These are phyloP conservation scores for Ascochyta koolunga DNA, from an alignment of 2,329 filamentous ascomycete genomes.

Conservation along the genomic window DNA sequence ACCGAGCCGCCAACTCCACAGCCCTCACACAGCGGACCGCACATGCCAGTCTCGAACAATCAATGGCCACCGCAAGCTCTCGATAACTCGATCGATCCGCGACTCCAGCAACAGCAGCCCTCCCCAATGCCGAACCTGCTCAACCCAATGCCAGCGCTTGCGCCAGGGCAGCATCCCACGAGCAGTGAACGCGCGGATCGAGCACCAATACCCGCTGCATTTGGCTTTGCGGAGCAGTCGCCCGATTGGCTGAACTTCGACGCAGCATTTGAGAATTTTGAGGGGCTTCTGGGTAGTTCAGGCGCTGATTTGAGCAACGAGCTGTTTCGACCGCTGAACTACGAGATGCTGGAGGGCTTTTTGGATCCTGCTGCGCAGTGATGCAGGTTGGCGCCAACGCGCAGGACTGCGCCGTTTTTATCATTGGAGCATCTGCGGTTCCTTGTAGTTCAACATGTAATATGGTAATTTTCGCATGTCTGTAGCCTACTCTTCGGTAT, in stretches of 20 bases:
- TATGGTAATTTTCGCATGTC: too few species aligned
- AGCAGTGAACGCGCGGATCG: slow-evolving; percentile 45
- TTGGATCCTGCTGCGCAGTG: slow-evolving; percentile 33
- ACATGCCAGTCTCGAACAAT: slow-evolving; percentile 15
- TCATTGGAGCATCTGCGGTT: background rate
- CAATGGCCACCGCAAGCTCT: slow-evolving; percentile 33
- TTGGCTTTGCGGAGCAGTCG: slow-evolving; percentile 42
- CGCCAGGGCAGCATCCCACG: slow-evolving; percentile 46
- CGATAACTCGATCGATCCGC: slow-evolving; percentile 42
- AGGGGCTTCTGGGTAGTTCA: slow-evolving; percentile 45
- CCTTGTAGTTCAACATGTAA: background rate
- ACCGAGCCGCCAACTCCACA: slow-evolving; percentile 28
- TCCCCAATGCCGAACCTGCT: slow-evolving; percentile 39
- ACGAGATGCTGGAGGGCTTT: slow-evolving; percentile 43
- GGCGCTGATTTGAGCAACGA: slow-evolving; percentile 49
- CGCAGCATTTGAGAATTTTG: slow-evolving; percentile 49
- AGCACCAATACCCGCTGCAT: slow-evolving; percentile 29
- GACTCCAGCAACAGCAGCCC: slow-evolving; percentile 38
- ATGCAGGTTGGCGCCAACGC: background rate
- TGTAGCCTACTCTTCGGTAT: too few species aligned
- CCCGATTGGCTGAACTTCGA: slow-evolving; percentile 50
- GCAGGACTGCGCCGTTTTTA: background rate
- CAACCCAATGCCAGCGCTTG: slow-evolving; percentile 35
- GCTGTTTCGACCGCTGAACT: slow-evolving; percentile 45
- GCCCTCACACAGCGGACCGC: slow-evolving; percentile 21